Base-by-base conservation (phyloP, 495 filamentous ascomycete genomes). In the Xylaria longipes region DNA sequence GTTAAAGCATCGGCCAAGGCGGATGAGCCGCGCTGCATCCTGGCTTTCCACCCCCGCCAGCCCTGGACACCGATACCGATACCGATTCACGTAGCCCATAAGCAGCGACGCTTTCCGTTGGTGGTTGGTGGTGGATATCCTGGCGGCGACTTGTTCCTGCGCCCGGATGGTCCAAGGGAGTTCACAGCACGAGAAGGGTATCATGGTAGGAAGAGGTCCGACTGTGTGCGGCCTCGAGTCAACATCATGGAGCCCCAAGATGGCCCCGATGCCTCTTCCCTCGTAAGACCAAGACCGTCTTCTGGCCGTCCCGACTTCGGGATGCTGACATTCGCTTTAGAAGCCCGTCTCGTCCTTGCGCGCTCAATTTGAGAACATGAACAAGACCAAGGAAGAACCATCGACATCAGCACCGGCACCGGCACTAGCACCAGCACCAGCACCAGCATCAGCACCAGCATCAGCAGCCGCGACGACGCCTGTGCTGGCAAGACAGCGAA, bases 341-440 rank as follows among this genome's bases (percentile, higher is more conserved):
- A 87, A 88, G 84, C 93, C 96, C 0, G 96, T 99, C 33, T 99
- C 96, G 52, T 97, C 95, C 57, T 85, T 98, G 41, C 88, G 93
- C 60, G 96, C 94, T 52, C 92, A 95, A 78, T 99, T 99, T 77
- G 96, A 99, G 85, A 92, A 92, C 69, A 90, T 97, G 79, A 87
- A 91, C 46, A 88, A 88, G 73, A 77, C 84, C 65, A 88, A 82
- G 76, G 80, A 84, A 68, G 70, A 78, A 22, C 66, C 77, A 57
- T 35, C 75, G 68, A 27, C 74, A 20, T 17, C 79, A 50, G 64
- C 81, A 73, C 73, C 76, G 73, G 48, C 83, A 71, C 75, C 77
- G 72, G 78, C 76, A n/a, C n/a, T n/a, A n/a, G n/a, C 83, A 71
- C 75, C 77, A 72, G 78, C 76, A 58, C 77, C 78, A 75, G 67